phyloP scores from a whole-genome alignment of 495 filamentous ascomycete species.

The Neurospora tetrasperma region DNA sequence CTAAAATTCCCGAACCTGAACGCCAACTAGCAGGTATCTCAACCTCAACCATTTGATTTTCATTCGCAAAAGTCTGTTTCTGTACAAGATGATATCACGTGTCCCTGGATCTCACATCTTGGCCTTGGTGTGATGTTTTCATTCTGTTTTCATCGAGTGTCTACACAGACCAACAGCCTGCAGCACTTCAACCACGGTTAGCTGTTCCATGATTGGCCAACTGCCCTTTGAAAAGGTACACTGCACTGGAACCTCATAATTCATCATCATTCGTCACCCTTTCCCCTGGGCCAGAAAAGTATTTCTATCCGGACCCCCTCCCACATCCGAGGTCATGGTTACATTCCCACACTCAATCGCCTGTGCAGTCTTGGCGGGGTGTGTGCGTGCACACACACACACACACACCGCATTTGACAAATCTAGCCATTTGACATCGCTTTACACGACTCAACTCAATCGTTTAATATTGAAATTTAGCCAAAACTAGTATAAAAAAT shows the following conservation, averaged over 20 bases:
- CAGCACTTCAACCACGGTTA: background rate
- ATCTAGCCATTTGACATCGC: no score
- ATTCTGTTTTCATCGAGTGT: background rate
- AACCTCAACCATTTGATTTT: background rate
- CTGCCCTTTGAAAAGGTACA: background rate
- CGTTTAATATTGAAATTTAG: no score
- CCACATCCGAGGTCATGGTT: background rate
- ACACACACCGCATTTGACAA: no score
- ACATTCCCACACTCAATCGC: no score
- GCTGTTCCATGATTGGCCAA: background rate
- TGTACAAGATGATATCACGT: background rate
- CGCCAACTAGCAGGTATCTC: background rate
- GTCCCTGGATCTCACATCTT: background rate
- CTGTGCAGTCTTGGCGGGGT: no score
- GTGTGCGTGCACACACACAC: no score
- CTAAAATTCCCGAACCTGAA: background rate
- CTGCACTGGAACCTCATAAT: background rate
- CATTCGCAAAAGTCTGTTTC: background rate
- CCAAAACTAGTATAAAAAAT: no score
- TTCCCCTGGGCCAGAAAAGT: background rate
- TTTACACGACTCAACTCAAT: no score
- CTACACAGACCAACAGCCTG: background rate
- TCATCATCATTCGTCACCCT: background rate
- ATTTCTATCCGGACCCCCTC: background rate
- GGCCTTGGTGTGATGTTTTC: background rate